Conservation (phyloP, 495 filamentous ascomycete species). For the Cryomyces minteri region DNA sequence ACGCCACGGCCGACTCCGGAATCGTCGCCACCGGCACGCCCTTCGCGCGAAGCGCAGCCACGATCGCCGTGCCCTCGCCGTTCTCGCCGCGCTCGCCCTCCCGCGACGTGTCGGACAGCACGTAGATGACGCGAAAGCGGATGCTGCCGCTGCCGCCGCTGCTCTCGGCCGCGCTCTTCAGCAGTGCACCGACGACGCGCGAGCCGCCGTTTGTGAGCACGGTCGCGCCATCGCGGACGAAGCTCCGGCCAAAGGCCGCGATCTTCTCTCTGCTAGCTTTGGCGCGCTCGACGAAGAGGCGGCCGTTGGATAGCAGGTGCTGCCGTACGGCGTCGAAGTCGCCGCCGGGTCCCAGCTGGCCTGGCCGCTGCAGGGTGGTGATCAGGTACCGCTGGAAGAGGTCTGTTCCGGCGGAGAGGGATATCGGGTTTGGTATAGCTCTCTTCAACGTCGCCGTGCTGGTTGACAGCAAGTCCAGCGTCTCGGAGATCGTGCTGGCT, state of each 20-base stretch:
- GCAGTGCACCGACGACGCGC: slow-evolving; percentile 59
- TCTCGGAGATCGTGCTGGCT: slow-evolving; percentile 79
- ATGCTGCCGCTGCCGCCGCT: slow-evolving; percentile 31
- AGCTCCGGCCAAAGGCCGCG: slow-evolving; percentile 54
- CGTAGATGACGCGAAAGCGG: slow-evolving; percentile 74
- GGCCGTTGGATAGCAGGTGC: slow-evolving; percentile 66
- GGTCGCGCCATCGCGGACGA: slow-evolving; percentile 55
- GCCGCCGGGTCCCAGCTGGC: slow-evolving; percentile 26
- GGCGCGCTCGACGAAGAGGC: slow-evolving; percentile 72
- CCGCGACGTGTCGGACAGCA: slow-evolving; percentile 25
- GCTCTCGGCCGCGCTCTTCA: slow-evolving; percentile 52
- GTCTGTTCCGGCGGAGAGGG: slow-evolving; percentile 83
- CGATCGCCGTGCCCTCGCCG: slow-evolving; percentile 31
- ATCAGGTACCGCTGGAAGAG: slow-evolving; percentile 90
- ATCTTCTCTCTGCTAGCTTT: slow-evolving; percentile 70
- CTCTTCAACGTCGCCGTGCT: slow-evolving; percentile 56
- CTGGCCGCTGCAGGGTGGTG: slow-evolving; percentile 40
- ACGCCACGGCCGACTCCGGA: slow-evolving; percentile 60
- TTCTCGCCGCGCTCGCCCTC: slow-evolving; percentile 19
- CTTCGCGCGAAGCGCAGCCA: slow-evolving; percentile 47
- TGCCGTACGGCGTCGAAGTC: slow-evolving; percentile 69
- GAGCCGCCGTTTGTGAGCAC: slow-evolving; percentile 81
- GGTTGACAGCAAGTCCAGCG: slow-evolving; percentile 61
- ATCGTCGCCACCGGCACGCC: slow-evolving; percentile 77
- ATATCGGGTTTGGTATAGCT: slow-evolving; percentile 69